Conservation (phyloP, 495 filamentous ascomycete genomes). For the Aspergillus indologenus region DNA sequence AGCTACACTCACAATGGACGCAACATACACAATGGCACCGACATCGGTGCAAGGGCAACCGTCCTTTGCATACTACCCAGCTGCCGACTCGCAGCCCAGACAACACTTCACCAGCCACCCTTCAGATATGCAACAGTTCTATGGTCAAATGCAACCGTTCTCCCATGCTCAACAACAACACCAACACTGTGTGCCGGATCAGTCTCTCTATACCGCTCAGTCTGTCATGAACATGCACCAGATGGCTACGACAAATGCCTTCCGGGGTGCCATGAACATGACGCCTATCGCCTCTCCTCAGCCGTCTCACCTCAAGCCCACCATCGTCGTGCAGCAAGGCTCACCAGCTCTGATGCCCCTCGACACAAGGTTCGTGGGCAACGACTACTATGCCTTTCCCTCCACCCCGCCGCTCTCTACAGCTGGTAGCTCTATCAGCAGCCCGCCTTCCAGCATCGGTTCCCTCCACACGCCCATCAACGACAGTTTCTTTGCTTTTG, state of each 20-base stretch:
- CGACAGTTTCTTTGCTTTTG: slow-evolving; percentile 71
- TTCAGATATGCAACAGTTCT: slow-evolving; percentile 42
- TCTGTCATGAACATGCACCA: slow-evolving; percentile 71
- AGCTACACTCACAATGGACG: slow-evolving; percentile 48
- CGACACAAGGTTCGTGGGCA: slow-evolving; percentile 70
- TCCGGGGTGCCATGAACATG: slow-evolving; percentile 54
- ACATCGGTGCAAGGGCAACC: slow-evolving; percentile 63
- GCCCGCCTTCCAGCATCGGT: slow-evolving; percentile 74
- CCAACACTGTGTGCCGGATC: slow-evolving; percentile 32
- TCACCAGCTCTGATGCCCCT: slow-evolving; percentile 70
- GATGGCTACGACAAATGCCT: slow-evolving; percentile 60
- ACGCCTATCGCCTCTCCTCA: slow-evolving; percentile 79
- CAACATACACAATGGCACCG: slow-evolving; percentile 51
- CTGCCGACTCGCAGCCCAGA: slow-evolving; percentile 67
- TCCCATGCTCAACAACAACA: slow-evolving; percentile 31
- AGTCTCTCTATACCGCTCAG: slow-evolving; percentile 37
- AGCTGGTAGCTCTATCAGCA: slow-evolving; percentile 79
- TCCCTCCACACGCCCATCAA: slow-evolving; percentile 78
- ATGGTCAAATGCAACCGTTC: slow-evolving; percentile 46
- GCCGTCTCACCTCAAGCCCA: slow-evolving; percentile 69
- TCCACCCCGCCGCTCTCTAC: slow-evolving; percentile 86
- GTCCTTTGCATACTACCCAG: slow-evolving; percentile 89
- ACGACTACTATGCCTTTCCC: slow-evolving; percentile 72
- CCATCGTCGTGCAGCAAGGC: slow-evolving; percentile 67
- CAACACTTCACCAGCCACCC: slow-evolving; percentile 83